Evolutionary conservation across 2,329 filamentous ascomycete species (phyloP).

Genomic region (Exophiala oligosperma): DNA sequence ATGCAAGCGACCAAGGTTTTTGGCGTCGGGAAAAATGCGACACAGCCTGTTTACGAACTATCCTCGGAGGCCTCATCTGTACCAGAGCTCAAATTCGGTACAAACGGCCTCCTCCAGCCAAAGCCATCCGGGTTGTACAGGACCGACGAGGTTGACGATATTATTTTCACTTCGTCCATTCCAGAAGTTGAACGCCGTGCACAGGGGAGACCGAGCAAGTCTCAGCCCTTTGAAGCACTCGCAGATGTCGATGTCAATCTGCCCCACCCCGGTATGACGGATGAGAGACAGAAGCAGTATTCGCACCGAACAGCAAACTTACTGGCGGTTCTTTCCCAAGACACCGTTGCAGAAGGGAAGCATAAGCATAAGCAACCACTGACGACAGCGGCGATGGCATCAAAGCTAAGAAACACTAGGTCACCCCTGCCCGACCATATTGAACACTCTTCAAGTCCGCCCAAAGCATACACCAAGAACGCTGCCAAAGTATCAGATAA

Average conservation of each 20-base stretch:
- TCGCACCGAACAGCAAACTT: constrained; percentile 44
- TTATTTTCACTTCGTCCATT: constrained; percentile 45
- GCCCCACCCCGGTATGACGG: constrained; percentile 12
- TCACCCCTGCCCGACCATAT: constrained; percentile 19
- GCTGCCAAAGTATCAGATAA: constrained; percentile 34
- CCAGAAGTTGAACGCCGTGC: constrained; percentile 28
- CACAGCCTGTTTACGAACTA: constrained; percentile 12
- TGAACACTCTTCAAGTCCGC: constrained; percentile 40
- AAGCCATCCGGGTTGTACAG: not conserved
- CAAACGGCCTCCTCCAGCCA: not conserved
- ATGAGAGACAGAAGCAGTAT: constrained; percentile 32
- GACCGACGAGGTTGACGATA: constrained; percentile 37
- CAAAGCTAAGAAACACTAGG: constrained; percentile 1
- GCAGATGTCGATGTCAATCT: constrained; percentile 33
- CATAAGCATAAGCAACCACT: constrained; percentile 1
- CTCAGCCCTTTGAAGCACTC: constrained; percentile 25
- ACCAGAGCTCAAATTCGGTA: not conserved
- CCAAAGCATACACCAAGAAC: constrained; percentile 30
- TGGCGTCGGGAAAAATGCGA: no score
- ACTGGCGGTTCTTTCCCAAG: constrained; percentile 35
- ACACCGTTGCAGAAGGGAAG: constrained; percentile 15
- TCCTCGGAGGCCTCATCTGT: constrained; percentile 19
- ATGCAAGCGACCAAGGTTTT: no score
- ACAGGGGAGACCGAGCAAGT: not conserved
- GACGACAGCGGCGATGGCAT: constrained; percentile 17